Conservation (phyloP, 441 rosid genomes). For the Euphorbia corollata region DNA sequence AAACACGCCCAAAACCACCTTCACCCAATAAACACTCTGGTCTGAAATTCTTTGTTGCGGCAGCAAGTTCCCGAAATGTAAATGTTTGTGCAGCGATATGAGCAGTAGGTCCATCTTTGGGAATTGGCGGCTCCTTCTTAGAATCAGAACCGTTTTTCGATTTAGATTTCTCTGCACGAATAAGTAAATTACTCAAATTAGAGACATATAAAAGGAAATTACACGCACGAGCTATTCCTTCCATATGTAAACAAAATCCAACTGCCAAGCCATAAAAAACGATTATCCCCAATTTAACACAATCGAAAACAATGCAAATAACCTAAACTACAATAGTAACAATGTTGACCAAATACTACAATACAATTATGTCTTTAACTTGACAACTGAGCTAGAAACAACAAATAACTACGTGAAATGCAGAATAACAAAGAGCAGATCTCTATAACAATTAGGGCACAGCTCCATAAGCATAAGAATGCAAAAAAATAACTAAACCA, state of each 20-base stretch:
- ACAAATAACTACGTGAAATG: constrained; percentile 17
- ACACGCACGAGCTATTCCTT: not conserved
- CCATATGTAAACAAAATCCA: not conserved
- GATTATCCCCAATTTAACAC: not conserved
- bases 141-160: constrained; percentile 56
- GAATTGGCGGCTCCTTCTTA: constrained; percentile 56
- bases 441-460: constrained; percentile 24
- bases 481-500: constrained; percentile 7
- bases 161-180: constrained; percentile 63
- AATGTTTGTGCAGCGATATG: constrained; percentile 86
- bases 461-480: constrained; percentile 11
- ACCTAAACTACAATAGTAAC: not conserved
- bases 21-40: constrained; percentile 81
- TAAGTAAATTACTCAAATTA: constrained; percentile 8
- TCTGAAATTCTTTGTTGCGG: constrained; percentile 78
- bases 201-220: not conserved
- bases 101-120: constrained; percentile 65
- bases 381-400: constrained; percentile 13
- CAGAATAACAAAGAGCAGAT: constrained; percentile 27
- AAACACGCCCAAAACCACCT: constrained; percentile 98
- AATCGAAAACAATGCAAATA: not conserved
- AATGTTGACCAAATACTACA: constrained; percentile 1
- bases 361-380: not conserved
- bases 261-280: not conserved
- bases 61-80: constrained; percentile 82